Percentiles rank a stretch among this genome's conserved stretches.
These are phyloP conservation scores for Brettanomyces naardenensis DNA, from an alignment of 805 yeast species.

Conservation along the genomic window DNA sequence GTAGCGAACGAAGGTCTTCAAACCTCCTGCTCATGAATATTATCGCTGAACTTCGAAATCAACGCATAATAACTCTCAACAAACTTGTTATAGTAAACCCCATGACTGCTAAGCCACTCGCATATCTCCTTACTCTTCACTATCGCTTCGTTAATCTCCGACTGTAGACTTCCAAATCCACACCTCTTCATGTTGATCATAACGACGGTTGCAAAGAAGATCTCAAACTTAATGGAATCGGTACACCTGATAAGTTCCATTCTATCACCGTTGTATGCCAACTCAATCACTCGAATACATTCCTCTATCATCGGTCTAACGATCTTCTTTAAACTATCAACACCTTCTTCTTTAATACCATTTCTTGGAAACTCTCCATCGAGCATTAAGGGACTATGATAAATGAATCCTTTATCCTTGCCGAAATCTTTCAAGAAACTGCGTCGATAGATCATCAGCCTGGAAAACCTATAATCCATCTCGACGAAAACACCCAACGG, in stretches of 20 bases:
- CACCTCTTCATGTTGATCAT: conserved; percentile 2
- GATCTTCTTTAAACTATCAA: not conserved
- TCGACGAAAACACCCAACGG: conserved; percentile 11
- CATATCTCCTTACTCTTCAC: not conserved
- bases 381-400: conserved; percentile 1
- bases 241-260: not conserved
- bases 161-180: conserved; percentile 1
- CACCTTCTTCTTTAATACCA: not conserved
- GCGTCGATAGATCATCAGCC: conserved; percentile 19
- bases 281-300: conserved; percentile 1
- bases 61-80: conserved; percentile 1
- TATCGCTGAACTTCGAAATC: conserved; percentile 4
- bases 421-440: conserved; percentile 20
- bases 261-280: conserved; percentile 2
- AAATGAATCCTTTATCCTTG: conserved; percentile 10
- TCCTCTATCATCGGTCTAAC: conserved; percentile 5
- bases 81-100: conserved; percentile 2
- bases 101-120: not conserved
- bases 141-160: not conserved
- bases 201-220: conserved; percentile 1
- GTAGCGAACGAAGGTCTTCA: too few relatives aligned
- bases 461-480: conserved; percentile 14
- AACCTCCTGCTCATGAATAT: conserved; percentile 3
- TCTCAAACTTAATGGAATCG: conserved; percentile 3
- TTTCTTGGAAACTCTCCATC: not conserved